Percentiles rank a stretch among this genome's conserved stretches.
phyloP scores from a whole-genome alignment of 2,329 filamentous ascomycete species.

The Juglanconis juglandina region DNA sequence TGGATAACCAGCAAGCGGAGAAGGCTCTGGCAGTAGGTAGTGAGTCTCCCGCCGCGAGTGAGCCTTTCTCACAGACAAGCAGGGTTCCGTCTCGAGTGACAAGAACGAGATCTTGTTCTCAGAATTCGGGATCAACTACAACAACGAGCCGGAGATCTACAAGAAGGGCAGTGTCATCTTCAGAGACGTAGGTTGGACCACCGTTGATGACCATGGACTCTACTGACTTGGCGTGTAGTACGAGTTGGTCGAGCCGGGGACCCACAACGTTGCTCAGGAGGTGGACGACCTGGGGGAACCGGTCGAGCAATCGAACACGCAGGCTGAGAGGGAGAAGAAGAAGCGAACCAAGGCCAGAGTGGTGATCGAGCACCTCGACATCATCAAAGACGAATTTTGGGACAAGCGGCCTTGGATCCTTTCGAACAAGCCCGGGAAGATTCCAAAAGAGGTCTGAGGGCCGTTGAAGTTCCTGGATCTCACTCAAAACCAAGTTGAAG shows the following conservation, averaged over 20 bases:
- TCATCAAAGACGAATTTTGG: constrained; percentile 97
- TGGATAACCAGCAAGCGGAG: constrained; percentile 77
- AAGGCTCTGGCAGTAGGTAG: constrained; percentile 66
- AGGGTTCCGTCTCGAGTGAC: constrained; percentile 80
- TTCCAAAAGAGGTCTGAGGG: constrained; percentile 56
- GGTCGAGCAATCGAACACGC: constrained; percentile 67
- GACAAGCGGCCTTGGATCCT: constrained; percentile 78
- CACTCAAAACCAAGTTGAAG: not conserved
- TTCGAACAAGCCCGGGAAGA: constrained; percentile 68
- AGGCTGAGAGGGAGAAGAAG: constrained; percentile 80
- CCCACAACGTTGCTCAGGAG: constrained; percentile 42
- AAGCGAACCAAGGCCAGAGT: constrained; percentile 75
- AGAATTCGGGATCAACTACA: constrained; percentile 91
- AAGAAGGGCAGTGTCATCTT: constrained; percentile 92
- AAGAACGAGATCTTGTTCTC: constrained; percentile 97
- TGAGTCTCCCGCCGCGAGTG: not conserved
- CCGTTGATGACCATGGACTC: not conserved
- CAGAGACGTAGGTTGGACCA: constrained; percentile 62
- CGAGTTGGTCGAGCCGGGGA: constrained; percentile 61
- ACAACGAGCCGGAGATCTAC: constrained; percentile 88
- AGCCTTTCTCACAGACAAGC: not conserved
- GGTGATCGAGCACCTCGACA: constrained; percentile 80
- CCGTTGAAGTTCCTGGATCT: not conserved
- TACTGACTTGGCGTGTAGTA: constrained; percentile 46
- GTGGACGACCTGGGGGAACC: constrained; percentile 51